Evolutionary conservation across 257 asterid genomes (phyloP), one percentile per base, ranked within the genome.

Genomic region (Ilex aquifolium): DNA sequence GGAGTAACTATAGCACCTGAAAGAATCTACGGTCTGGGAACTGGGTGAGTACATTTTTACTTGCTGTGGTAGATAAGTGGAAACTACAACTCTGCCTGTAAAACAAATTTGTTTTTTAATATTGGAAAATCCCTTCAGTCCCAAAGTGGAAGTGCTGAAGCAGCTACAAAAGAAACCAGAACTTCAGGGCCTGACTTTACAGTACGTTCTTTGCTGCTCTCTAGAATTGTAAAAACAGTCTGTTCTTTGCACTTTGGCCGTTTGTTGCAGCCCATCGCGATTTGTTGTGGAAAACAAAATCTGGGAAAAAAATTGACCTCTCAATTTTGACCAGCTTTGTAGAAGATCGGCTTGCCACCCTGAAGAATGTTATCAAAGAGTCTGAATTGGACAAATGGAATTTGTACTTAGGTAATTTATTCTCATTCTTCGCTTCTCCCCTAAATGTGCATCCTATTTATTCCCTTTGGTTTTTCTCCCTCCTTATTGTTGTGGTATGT

Each of bases 121-220:
- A 13, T 49, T 63, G 64, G 16, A 71, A 60, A 50, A 72, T 59
- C 70, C 39, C 3, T 49, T 64, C 88, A 92, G 99, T 32, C 99
- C 99, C 42, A 90, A 90, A 77, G 96, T 87, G 13, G 66, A 90
- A 73, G 96, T 87, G 65, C 78, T 93, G 78, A 90, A 90, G 87
- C 78, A 72, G 83, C 90, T 93, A 64, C 96, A 90, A 71, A 82
- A 85, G 56, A 90, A 87, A 95, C 96, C 97, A 5, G 96, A 85
- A 73, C 86, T 90, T 73, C 87, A 84, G 75, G 95, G 95, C 46
- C 80, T 90, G 56, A 80, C 80, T 36, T 77, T 93, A 67, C 96
- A 93, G 99, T 93, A 80, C 83, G 95, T 67, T 58, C 21, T 50
- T 60, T 9, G 50, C 42, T 17, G 29, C 6, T 3, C 42, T 36